Conservation (phyloP, 1,139 yeast genomes). For the Suhomyces anneliseae region DNA sequence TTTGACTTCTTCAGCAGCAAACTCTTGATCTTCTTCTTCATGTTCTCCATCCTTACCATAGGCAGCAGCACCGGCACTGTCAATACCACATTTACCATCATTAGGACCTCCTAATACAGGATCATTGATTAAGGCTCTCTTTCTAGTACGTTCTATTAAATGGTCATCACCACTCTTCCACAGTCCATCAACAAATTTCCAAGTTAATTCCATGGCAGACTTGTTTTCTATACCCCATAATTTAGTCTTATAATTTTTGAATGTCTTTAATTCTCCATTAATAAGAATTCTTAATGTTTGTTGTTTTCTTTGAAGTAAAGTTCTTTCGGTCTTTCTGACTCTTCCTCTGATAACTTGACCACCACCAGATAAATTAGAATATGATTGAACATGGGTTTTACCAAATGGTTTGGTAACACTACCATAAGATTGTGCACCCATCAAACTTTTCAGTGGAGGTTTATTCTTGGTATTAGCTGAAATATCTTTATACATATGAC, state of each 20-base stretch:
- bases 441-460: constrained; percentile 32
- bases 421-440: constrained; percentile 40
- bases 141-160: constrained; percentile 56
- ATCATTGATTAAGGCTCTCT: constrained; percentile 12
- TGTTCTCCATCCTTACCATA: constrained; percentile 26
- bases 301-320: constrained; percentile 43
- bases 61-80: constrained; percentile 18
- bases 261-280: constrained; percentile 58
- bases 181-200: constrained; percentile 57
- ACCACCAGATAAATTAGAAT: constrained; percentile 33
- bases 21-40: constrained; percentile 24
- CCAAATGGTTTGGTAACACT: constrained; percentile 19
- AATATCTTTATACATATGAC: constrained; percentile 34
- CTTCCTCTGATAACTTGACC: constrained; percentile 63
- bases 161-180: constrained; percentile 90
- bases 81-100: constrained; percentile 24
- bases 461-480: constrained; percentile 40
- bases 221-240: constrained; percentile 88
- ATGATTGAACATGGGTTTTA: constrained; percentile 20
- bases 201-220: constrained; percentile 60
- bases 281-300: constrained; percentile 67
- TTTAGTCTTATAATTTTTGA: constrained; percentile 67
- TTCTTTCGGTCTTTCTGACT: constrained; percentile 53
- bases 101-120: constrained; percentile 9
- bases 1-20: constrained; percentile 23